phyloP scores from a whole-genome alignment of 805 yeast species.

The Candida verbasci region DNA sequence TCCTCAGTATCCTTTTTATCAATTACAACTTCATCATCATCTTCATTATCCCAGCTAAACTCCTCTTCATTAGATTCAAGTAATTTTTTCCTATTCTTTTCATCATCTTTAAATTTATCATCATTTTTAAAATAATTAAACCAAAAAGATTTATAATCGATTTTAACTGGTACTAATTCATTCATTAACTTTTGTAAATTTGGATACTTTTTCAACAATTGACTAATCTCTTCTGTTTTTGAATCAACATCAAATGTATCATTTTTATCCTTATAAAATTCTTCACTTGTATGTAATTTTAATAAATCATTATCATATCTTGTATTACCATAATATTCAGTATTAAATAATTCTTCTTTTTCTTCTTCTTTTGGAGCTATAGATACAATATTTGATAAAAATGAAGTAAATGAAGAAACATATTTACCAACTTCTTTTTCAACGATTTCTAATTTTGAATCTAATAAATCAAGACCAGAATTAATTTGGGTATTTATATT shows the following conservation, averaged over 20 bases:
- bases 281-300: conserved; percentile 31
- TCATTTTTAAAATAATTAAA: conserved; percentile 56
- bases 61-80: conserved; percentile 47
- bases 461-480: conserved; percentile 64
- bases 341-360: conserved; percentile 19
- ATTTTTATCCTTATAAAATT: conserved; percentile 11
- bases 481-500: conserved; percentile 41
- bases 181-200: conserved; percentile 51
- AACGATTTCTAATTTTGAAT: conserved; percentile 62
- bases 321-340: conserved; percentile 30
- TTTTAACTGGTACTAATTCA: conserved; percentile 59
- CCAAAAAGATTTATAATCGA: conserved; percentile 70
- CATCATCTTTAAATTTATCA: conserved; percentile 53
- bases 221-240: conserved; percentile 48
- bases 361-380: conserved; percentile 18
- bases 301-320: conserved; percentile 37
- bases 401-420: conserved; percentile 53
- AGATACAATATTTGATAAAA: conserved; percentile 39
- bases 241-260: conserved; percentile 39
- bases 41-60: conserved; percentile 50
- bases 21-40: conserved; percentile 17
- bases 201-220: conserved; percentile 43
- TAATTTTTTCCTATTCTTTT: conserved; percentile 60
- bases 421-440: conserved; percentile 67
- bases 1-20: conserved; percentile 1